phyloP scores from a whole-genome alignment of 805 yeast species.

The Metschnikowia santaceciliae region DNA sequence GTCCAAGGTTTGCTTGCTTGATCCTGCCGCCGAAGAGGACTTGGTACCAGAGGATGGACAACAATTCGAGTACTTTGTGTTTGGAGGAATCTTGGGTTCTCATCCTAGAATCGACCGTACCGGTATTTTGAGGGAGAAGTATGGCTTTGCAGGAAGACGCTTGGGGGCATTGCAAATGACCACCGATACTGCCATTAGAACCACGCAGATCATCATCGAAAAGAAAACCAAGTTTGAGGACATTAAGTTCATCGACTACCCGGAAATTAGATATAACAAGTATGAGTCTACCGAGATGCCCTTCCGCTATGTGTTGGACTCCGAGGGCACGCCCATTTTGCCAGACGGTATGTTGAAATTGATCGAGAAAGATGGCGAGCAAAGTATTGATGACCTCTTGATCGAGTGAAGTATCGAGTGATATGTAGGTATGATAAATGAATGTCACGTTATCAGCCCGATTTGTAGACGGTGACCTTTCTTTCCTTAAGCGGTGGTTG shows the following conservation, averaged over 20 bases:
- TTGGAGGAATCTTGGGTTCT: conserved; percentile 95
- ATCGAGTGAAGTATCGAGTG: conserved; percentile 20
- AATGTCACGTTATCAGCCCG: neutral
- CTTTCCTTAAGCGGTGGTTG: conserved; percentile 24
- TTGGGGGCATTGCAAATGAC: conserved; percentile 92
- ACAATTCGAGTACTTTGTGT: conserved; percentile 80
- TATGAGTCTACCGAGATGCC: conserved; percentile 98
- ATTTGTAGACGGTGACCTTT: conserved; percentile 25
- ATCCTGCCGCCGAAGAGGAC: conserved; percentile 79
- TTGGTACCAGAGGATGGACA: conserved; percentile 64
- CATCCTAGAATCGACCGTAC: conserved; percentile 94
- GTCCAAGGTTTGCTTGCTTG: conserved; percentile 72
- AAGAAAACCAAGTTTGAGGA: conserved; percentile 56
- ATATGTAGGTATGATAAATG: neutral
- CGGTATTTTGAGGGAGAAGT: conserved; percentile 72
- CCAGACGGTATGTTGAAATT: conserved; percentile 90
- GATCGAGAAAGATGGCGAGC: conserved; percentile 81
- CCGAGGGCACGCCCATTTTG: conserved; percentile 66
- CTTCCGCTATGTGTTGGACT: conserved; percentile 77
- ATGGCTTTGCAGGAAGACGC: conserved; percentile 84
- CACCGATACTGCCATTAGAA: conserved; percentile 94
- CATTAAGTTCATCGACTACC: conserved; percentile 85
- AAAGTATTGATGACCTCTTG: conserved; percentile 69
- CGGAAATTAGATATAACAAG: conserved; percentile 83
- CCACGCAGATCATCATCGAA: conserved; percentile 77